phyloP scores from a whole-genome alignment of 495 filamentous ascomycete genomes.

The Cladorrhinum samala region DNA sequence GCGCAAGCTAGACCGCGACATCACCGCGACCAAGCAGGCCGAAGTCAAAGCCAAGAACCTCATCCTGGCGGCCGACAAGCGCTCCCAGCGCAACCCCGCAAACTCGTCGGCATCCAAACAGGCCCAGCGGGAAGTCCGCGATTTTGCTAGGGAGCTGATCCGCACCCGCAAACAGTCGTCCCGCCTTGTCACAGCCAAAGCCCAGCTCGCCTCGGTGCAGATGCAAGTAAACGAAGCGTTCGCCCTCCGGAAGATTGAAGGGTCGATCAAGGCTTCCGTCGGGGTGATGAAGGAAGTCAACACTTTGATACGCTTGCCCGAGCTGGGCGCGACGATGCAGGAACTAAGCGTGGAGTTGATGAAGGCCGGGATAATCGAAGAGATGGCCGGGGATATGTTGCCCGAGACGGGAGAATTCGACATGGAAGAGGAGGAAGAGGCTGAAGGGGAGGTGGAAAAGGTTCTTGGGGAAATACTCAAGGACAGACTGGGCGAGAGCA shows the following conservation, averaged over 20 bases:
- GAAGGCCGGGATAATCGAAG: constrained; percentile 93
- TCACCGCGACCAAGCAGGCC: constrained; percentile 62
- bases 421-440: constrained; percentile 80
- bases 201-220: constrained; percentile 86
- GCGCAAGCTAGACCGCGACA: constrained; percentile 92
- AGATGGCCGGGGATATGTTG: constrained; percentile 85
- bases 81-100: constrained; percentile 54
- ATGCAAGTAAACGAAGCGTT: constrained; percentile 99
- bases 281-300: constrained; percentile 98
- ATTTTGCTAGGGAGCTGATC: constrained; percentile 82
- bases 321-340: constrained; percentile 83
- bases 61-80: constrained; percentile 72
- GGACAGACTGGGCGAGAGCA: constrained; percentile 65
- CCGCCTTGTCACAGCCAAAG: constrained; percentile 76
- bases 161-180: constrained; percentile 67
- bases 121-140: constrained; percentile 70
- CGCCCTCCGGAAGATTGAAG: constrained; percentile 92
- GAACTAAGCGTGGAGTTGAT: constrained; percentile 84
- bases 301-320: constrained; percentile 71
- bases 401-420: constrained; percentile 58
- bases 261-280: constrained; percentile 76
- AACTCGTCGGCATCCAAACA: constrained; percentile 68
- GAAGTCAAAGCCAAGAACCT: constrained; percentile 81
- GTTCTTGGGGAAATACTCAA: constrained; percentile 83
- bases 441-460: constrained; percentile 86